phyloP scores from a whole-genome alignment of 1,284 basidiomycete species.

The Austropuccinia psidii region DNA sequence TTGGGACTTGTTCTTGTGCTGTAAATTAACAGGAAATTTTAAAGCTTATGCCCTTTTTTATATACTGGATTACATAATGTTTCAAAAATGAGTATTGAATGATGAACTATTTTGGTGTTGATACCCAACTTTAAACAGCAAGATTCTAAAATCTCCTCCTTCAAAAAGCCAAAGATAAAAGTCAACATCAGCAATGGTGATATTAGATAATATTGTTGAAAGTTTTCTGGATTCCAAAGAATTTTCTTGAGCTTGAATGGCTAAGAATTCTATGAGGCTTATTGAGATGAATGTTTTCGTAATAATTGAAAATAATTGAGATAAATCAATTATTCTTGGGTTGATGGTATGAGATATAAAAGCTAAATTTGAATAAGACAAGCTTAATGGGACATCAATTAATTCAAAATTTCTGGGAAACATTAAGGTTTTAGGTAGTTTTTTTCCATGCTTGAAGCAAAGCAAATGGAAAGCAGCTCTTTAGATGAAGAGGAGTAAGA shows the following conservation, averaged over 20 bases:
- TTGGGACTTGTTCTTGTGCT: background rate
- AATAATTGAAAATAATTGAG: too few relatives aligned
- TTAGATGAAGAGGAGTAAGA: too few relatives aligned
- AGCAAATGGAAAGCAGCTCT: too few relatives aligned
- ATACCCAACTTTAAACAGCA: conserved; percentile 22
- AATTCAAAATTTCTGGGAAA: too few relatives aligned
- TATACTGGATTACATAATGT: conserved; percentile 80
- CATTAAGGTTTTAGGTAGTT: too few relatives aligned
- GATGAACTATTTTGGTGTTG: conserved; percentile 59
- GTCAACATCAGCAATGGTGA: background rate
- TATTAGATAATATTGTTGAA: background rate
- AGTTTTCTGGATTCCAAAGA: background rate
- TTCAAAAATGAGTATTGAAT: conserved; percentile 92
- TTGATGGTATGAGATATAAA: too few relatives aligned
- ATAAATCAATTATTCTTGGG: too few relatives aligned
- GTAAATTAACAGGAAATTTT: background rate
- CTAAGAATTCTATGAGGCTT: background rate
- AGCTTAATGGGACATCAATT: too few relatives aligned
- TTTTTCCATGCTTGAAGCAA: too few relatives aligned
- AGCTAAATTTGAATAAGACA: too few relatives aligned
- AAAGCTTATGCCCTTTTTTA: conserved; percentile 66
- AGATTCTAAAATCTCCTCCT: conserved; percentile 33
- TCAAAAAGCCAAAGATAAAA: background rate
- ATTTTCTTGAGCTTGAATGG: background rate
- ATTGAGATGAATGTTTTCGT: background rate